Evolutionary conservation across 2,329 filamentous ascomycete species (phyloP).

Genomic region (Monosporascus sp.): DNA sequence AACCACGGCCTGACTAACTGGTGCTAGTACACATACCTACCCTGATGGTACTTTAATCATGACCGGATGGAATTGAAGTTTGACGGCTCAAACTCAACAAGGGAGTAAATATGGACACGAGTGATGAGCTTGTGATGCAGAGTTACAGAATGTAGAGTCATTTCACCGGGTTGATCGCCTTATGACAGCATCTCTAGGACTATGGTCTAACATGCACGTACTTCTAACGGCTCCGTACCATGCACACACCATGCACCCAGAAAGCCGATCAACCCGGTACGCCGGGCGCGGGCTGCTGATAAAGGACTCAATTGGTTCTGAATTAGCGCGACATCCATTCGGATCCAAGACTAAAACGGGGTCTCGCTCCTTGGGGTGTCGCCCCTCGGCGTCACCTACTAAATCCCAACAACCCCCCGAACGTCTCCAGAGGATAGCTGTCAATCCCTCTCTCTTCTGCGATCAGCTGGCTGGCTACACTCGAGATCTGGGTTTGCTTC

Average conservation of each 20-base stretch:
- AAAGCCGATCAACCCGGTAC: not conserved
- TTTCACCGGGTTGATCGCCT: not conserved
- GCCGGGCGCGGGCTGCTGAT: not conserved
- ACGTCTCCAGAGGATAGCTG: no score
- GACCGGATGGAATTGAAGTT: not conserved
- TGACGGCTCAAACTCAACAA: not conserved
- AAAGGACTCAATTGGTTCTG: conserved; percentile 7
- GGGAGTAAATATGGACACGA: not conserved
- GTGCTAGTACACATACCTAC: not conserved
- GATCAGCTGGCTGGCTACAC: not conserved
- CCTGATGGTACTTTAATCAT: not conserved
- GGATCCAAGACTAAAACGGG: not conserved
- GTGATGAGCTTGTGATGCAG: not conserved
- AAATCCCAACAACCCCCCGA: not conserved
- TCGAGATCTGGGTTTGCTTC: not conserved
- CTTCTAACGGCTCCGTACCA: not conserved
- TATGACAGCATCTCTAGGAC: not conserved
- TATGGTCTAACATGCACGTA: not conserved
- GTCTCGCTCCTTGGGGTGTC: not conserved
- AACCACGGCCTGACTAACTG: not conserved
- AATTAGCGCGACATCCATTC: conserved; percentile 11
- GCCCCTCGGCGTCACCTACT: not conserved
- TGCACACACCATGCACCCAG: no score
- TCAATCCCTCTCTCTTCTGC: not conserved
- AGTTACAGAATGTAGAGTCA: not conserved